Base-by-base conservation (phyloP, 176 grass and related monocot genomes). In the Musa schizocarpa region DNA sequence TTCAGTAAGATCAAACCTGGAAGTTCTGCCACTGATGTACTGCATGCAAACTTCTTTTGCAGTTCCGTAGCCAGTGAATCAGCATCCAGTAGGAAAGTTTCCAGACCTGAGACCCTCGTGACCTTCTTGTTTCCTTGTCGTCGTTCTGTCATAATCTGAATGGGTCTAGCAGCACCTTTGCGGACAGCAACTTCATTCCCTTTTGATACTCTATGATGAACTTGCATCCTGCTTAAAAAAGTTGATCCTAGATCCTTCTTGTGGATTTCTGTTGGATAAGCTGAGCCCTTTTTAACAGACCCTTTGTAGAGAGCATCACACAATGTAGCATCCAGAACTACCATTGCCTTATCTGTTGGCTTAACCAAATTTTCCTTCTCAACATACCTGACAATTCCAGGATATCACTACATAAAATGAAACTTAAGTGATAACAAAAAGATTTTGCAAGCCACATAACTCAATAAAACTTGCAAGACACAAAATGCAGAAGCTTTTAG, bases 301-400 rank as follows among this genome's bases (percentile, higher is more conserved):
- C 94, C 94, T 89, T 97, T 97, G 88, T 83, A 98, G 59, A 98
- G 80, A 63, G 94, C 86, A 78, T 97, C 94, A 24, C 94, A 96
- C 80, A 97, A 68, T 26, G 83, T 84, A 67, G 79, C 81, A 85
- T 93, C 88, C 70, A 98, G 74, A 78, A 93, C 59, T 73, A 97
- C 82, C 74, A 80, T 81, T 80, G 94, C 76, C 79, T 82, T 91
- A 53, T 93, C 73, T 72, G 83, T 85, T 64, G 73, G 88, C 79
- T 97, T 93, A 61, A 97, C 90, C 68, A 97, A 83, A 89, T 91
- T 97, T 86, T 93, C 94, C 71, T 97, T 97, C 77, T 97, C 94
- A 8, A 97, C 68, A 65, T 97, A 97, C 63, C 94, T 97, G 81
- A 77, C 6, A 26, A 81, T 71, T 8, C 58, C 34, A 80, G 69